Evolutionary conservation across 805 yeast species (phyloP), one percentile per base, ranked within the genome.

Genomic region (Monosporozyma servazzii): DNA sequence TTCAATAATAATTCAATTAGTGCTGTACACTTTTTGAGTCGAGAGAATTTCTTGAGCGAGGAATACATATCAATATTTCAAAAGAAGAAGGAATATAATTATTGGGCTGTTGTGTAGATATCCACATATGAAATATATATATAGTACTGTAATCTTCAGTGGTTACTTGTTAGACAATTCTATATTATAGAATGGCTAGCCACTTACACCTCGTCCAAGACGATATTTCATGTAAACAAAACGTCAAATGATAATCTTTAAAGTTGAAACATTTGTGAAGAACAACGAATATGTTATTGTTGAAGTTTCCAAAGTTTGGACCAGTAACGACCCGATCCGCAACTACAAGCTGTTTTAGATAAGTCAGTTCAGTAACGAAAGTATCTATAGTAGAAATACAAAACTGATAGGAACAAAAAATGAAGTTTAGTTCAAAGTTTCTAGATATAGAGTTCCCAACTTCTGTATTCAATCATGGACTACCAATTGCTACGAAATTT

Each of bases 401-500:
- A 7, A 25, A 3, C 9, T 3, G 7, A 1, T 15, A 15, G 40
- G 9, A 4, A 13, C 17, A 13, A 15, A 17, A 36, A 15, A 59
- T 60, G 64, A 56, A 52, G 20, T 57, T 49, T 41, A 27, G 42
- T 37, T 50, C 57, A 6, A 51, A 54, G 15, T 55, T 48, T 43
- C 45, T 64, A 10, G 65, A 61, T 20, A 41, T 63, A 13, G 52
- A 57, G 41, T 37, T 62, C 9, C 62, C 67, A 1, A 56, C 55
- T 36, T 51, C 60, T 3, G 39, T 56, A 29, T 44, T 61, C 21
- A 48, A 54, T 20, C 42, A 58, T 31, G 47, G 48, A 20, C 56
- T 74, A 18, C 81, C 85, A 6, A 68, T 66, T 20, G 77, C 81
- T 20, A 75, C 86, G 3, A 69, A 72, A 50, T 65, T 73, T 18